Conservation (phyloP, 805 yeast genomes). For the Suhomyces tanzawaensis region DNA sequence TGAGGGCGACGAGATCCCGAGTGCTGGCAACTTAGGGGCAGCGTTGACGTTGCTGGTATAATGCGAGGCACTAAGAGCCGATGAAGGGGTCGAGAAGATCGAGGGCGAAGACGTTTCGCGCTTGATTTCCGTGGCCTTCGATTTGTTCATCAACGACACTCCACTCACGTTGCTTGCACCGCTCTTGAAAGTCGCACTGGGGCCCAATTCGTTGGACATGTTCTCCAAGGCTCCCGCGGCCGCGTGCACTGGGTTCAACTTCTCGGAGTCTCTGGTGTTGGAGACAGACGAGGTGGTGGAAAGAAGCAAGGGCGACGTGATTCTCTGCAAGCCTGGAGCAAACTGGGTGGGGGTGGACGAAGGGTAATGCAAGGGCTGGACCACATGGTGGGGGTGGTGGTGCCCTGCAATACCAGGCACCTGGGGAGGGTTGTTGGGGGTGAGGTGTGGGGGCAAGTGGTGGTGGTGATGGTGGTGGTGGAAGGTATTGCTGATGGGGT, state of each 20-base stretch:
- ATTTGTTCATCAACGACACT: constrained; percentile 35
- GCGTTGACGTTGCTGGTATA: constrained; percentile 6
- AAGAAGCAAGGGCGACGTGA: constrained; percentile 62
- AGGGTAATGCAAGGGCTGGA: constrained; percentile 63
- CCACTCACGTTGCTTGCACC: constrained; percentile 17
- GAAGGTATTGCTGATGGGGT: constrained; percentile 10
- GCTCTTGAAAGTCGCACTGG: constrained; percentile 40
- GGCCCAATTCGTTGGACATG: constrained; percentile 44
- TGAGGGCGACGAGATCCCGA: constrained; percentile 40
- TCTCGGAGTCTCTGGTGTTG: constrained; percentile 30
- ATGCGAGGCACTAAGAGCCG: constrained; percentile 25
- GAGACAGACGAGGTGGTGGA: constrained; percentile 48
- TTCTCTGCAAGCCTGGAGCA: constrained; percentile 60
- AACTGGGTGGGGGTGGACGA: constrained; percentile 68
- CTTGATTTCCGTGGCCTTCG: constrained; percentile 12
- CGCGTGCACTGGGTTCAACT: constrained; percentile 8
- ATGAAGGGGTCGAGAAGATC: constrained; percentile 35
- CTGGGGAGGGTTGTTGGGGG: constrained; percentile 14
- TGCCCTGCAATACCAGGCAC: constrained; percentile 16
- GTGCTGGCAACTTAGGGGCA: constrained; percentile 34
- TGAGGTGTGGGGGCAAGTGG: constrained; percentile 12
- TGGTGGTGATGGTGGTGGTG: constrained; percentile 13
- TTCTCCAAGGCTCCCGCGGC: constrained; percentile 46
- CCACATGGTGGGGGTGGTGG: constrained; percentile 23
- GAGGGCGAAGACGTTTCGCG: constrained; percentile 14